Evolutionary conservation across 2,329 filamentous ascomycete genomes (phyloP).

Genomic region (Coniella lustricola): DNA sequence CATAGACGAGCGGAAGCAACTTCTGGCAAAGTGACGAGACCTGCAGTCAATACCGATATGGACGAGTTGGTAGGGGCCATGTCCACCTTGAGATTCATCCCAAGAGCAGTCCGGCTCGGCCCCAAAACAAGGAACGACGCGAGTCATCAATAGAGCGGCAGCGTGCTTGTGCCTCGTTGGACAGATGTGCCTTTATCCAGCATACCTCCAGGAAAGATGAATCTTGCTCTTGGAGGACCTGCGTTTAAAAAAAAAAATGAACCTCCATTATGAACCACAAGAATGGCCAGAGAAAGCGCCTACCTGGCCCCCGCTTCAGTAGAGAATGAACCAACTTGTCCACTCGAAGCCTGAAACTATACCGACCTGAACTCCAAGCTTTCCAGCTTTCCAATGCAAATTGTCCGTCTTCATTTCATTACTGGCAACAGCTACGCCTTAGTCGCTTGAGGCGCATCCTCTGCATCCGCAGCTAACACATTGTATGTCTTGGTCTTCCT

Average conservation of each 20-base stretch:
- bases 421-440: slow-evolving; percentile 16
- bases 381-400: neutral
- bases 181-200: slow-evolving; percentile 4
- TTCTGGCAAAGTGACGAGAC: neutral
- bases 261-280: slow-evolving; percentile 10
- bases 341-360: neutral
- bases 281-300: neutral
- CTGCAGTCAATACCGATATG: slow-evolving; percentile 45
- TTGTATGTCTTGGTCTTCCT: slow-evolving; percentile 83
- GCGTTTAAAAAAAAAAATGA: slow-evolving; percentile 11
- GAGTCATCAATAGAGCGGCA: slow-evolving; percentile 33
- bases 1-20: slow-evolving; percentile 46
- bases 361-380: slow-evolving; percentile 13
- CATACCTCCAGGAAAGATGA: slow-evolving; percentile 4
- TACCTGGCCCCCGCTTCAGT: slow-evolving; percentile 2
- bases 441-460: slow-evolving; percentile 84
- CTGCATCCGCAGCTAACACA: slow-evolving; percentile 93
- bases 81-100: slow-evolving; percentile 66
- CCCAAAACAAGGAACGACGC: slow-evolving; percentile 48
- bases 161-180: neutral
- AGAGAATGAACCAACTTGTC: slow-evolving; percentile 8
- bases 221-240: slow-evolving; percentile 1
- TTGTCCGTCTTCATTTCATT: neutral
- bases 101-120: slow-evolving; percentile 59
- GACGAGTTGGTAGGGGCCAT: slow-evolving; percentile 59